These are phyloP conservation scores for Tuber brumale DNA, from an alignment of 495 filamentous ascomycete genomes.

Conservation along the genomic window DNA sequence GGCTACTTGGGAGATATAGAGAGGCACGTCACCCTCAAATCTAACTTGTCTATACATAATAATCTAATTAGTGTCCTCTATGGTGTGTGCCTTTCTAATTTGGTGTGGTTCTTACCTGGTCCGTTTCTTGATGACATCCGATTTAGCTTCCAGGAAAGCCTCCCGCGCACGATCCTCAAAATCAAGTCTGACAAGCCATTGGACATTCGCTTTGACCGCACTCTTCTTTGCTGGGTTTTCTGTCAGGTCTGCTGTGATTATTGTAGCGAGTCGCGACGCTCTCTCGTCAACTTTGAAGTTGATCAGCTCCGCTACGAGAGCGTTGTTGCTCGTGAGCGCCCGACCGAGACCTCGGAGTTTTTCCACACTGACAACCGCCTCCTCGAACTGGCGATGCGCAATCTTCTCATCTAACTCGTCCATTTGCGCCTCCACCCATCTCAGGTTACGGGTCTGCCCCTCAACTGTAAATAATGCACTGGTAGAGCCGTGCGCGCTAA, in stretches of 20 bases:
- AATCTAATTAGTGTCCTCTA: slow-evolving; percentile 40
- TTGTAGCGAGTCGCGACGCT: slow-evolving; percentile 65
- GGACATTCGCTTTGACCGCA: slow-evolving; percentile 59
- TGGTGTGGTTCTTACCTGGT: slow-evolving; percentile 58
- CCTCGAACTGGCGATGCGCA: slow-evolving; percentile 82
- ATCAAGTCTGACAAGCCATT: slow-evolving; percentile 75
- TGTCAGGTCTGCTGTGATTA: slow-evolving; percentile 66
- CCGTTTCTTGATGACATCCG: slow-evolving; percentile 67
- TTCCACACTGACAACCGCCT: slow-evolving; percentile 73
- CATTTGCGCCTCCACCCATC: slow-evolving; percentile 90
- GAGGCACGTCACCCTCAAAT: slow-evolving; percentile 83
- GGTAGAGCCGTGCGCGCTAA: slow-evolving; percentile 54
- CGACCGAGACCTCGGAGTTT: slow-evolving; percentile 70
- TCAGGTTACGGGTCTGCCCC: slow-evolving; percentile 88
- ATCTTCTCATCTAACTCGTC: slow-evolving; percentile 96
- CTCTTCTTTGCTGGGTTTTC: slow-evolving; percentile 66
- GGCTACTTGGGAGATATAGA: slow-evolving; percentile 93
- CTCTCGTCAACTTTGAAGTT: slow-evolving; percentile 81
- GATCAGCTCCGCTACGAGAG: slow-evolving; percentile 80
- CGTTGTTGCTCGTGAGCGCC: slow-evolving; percentile 67
- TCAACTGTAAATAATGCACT: slow-evolving; percentile 88
- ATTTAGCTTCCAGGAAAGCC: slow-evolving; percentile 72
- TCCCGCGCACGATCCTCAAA: slow-evolving; percentile 85
- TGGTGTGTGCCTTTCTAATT: neutral
- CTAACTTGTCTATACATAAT: slow-evolving; percentile 63